Evolutionary conservation across 257 asterid genomes (phyloP), one percentile per base, ranked within the genome.

Genomic region (Fraxinus cuspidata): DNA sequence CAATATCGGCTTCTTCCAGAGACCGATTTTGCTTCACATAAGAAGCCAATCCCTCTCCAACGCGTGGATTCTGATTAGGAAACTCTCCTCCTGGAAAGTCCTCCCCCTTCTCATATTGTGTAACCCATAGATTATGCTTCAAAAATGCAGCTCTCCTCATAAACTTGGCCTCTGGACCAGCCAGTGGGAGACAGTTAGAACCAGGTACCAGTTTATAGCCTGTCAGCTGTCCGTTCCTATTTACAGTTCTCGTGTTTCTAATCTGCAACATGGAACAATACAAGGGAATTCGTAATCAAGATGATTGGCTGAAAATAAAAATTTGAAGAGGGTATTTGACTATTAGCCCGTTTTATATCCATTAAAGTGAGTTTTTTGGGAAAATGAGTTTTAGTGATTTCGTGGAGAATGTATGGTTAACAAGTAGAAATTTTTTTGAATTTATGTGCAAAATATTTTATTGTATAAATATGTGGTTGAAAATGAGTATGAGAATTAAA

Each of bases 51-150:
- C 99, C 99, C 86, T 94, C 99, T 29, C 99, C 96, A 74, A 78
- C 93, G 69, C 99, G 99, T 25, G 99, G 99, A 81, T 94, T 94
- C 87, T 94, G 99, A 85, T 94, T 94, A 71, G 97, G 99, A 80
- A 94, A 94, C 85, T 94, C 99, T 75, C 97, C 99, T 23, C 99
- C 99, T 1, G 99, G 99, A 80, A 94, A 92, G 84, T 90, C 97
- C 87, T 94, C 97, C 60, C 97, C 97, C 13, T 85, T 90, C 65
- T 97, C 91, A 85, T 85, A 94, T 76, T 86, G 93, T 65, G 99
- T 94, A 83, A 94, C 97, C 99, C 99, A 94, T 31, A 94, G 87
- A 77, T 92, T 94, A 86, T 94, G 97, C 85, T 91, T 94, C 89
- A 94, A 74, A 85, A 94, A 94, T 72, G 95, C 94, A 72, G 99